Percentiles rank a stretch among this genome's conserved stretches.
Evolutionary conservation across 2,329 filamentous ascomycete genomes (phyloP).

Genomic region (Diaporthe sp.): DNA sequence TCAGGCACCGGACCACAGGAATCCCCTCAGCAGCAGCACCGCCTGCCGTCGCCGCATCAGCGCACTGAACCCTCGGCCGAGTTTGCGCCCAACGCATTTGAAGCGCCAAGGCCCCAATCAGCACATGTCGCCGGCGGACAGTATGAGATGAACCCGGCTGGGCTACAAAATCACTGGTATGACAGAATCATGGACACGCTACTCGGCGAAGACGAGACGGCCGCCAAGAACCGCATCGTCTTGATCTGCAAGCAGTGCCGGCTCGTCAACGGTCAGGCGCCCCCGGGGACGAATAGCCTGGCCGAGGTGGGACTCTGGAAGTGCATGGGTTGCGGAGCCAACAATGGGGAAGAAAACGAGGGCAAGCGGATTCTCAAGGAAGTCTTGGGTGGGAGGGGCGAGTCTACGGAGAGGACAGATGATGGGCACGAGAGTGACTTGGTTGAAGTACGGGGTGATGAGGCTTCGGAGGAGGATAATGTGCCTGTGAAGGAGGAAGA

Average conservation of each 20-base stretch:
- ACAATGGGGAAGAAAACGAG: slow-evolving; percentile 87
- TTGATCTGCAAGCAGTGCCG: slow-evolving; percentile 87
- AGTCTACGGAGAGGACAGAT: slow-evolving; percentile 42
- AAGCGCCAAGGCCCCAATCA: slow-evolving; percentile 39
- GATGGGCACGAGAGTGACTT: slow-evolving; percentile 40
- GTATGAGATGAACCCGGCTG: slow-evolving; percentile 47
- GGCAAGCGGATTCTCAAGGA: slow-evolving; percentile 79
- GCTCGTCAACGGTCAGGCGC: slow-evolving; percentile 95
- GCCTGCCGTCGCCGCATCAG: slow-evolving; percentile 44
- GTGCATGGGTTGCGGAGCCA: slow-evolving; percentile 85
- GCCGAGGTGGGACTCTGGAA: slow-evolving; percentile 89
- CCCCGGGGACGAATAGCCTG: slow-evolving; percentile 83
- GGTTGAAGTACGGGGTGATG: slow-evolving; percentile 34
- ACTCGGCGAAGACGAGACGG: slow-evolving; percentile 94
- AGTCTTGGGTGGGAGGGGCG: slow-evolving; percentile 59
- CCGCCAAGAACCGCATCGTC: slow-evolving; percentile 89
- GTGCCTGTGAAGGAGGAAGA: slow-evolving; percentile 19
- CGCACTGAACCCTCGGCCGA: slow-evolving; percentile 66
- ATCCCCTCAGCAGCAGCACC: slow-evolving; percentile 38
- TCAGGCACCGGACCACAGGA: slow-evolving; percentile 37
- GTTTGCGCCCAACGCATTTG: slow-evolving; percentile 82
- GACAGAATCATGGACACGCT: slow-evolving; percentile 93
- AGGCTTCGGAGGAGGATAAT: slow-evolving; percentile 12
- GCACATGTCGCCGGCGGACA: slow-evolving; percentile 36
- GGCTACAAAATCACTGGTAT: slow-evolving; percentile 81